These are phyloP conservation scores for Fusarium burgessii DNA, from an alignment of 2,329 filamentous ascomycete genomes.

Conservation along the genomic window DNA sequence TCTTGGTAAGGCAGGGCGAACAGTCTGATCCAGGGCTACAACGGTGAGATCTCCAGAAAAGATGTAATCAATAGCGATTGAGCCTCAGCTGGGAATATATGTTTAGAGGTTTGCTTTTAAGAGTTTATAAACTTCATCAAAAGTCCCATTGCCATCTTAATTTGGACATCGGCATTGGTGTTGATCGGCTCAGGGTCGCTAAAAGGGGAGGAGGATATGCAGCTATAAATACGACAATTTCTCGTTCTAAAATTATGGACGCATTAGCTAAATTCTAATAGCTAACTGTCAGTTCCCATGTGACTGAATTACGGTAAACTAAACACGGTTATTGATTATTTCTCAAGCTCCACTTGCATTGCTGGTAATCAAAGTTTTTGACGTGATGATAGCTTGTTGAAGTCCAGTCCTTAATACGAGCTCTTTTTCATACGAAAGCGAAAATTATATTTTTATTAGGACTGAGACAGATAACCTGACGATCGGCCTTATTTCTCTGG, in stretches of 20 bases:
- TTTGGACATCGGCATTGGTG: constrained; percentile 26
- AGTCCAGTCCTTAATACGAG: not conserved
- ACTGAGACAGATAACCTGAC: not conserved
- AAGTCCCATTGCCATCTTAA: constrained; percentile 7
- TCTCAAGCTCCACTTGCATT: constrained; percentile 7
- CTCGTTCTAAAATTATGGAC: constrained; percentile 24
- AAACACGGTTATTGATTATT: constrained; percentile 9
- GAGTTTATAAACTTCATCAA: not conserved
- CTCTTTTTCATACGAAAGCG: constrained; percentile 5
- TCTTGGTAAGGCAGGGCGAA: constrained; percentile 19
- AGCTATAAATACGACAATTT: constrained; percentile 32
- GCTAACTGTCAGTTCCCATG: constrained; percentile 14
- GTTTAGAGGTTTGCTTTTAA: not conserved
- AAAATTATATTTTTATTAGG: constrained; percentile 2
- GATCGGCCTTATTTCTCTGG: constrained; percentile 3
- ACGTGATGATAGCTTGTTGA: not conserved
- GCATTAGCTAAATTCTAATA: constrained; percentile 16
- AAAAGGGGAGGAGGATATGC: constrained; percentile 30
- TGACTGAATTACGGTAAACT: constrained; percentile 13
- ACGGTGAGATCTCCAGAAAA: constrained; percentile 11
- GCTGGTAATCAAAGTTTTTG: not conserved
- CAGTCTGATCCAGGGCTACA: not conserved
- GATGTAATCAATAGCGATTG: not conserved
- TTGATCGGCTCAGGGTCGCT: constrained; percentile 22
- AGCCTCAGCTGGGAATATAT: not conserved